These are phyloP conservation scores for Globisporangium rhizosaccharum DNA, from an alignment of 352 stramenopile species.

Conservation along the genomic window DNA sequence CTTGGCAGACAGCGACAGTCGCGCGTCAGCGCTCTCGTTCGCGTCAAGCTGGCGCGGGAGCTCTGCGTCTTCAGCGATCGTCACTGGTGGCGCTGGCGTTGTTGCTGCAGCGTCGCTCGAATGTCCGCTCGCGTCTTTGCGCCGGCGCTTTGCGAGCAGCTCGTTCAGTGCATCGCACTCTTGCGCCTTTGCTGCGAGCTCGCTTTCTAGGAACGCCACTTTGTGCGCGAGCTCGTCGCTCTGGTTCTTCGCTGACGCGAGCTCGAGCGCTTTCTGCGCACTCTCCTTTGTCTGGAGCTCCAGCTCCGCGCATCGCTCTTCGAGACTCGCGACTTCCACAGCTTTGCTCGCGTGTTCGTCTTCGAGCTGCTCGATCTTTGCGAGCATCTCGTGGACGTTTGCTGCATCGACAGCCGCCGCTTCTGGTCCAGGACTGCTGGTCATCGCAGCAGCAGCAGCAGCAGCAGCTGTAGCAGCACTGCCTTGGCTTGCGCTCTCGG, in stretches of 20 bases:
- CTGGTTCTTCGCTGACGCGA: conserved; percentile 28
- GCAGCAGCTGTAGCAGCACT: too few species aligned
- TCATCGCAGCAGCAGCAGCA: too few species aligned
- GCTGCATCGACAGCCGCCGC: background rate
- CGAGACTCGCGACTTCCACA: conserved; percentile 40
- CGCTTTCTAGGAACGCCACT: conserved; percentile 40
- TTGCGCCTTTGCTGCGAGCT: conserved; percentile 40
- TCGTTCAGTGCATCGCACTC: conserved; percentile 44
- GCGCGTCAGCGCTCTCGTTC: background rate
- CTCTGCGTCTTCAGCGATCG: conserved; percentile 4
- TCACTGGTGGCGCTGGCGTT: background rate
- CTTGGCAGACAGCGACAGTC: background rate
- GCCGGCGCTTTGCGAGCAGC: conserved; percentile 19
- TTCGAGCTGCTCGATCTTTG: conserved; percentile 53
- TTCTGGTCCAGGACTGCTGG: background rate
- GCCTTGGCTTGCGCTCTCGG: background rate
- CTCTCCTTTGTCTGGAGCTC: conserved; percentile 34
- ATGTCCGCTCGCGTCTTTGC: conserved; percentile 2
- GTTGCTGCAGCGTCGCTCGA: background rate
- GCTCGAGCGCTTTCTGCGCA: conserved; percentile 31
- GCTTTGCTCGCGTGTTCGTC: conserved; percentile 54
- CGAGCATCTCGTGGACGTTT: conserved; percentile 27
- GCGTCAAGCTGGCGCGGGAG: background rate
- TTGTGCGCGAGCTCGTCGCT: conserved; percentile 53
- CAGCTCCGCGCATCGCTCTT: conserved; percentile 53